These are phyloP conservation scores for Spathaspora passalidarum DNA, from an alignment of 805 yeast genomes.

Conservation along the genomic window DNA sequence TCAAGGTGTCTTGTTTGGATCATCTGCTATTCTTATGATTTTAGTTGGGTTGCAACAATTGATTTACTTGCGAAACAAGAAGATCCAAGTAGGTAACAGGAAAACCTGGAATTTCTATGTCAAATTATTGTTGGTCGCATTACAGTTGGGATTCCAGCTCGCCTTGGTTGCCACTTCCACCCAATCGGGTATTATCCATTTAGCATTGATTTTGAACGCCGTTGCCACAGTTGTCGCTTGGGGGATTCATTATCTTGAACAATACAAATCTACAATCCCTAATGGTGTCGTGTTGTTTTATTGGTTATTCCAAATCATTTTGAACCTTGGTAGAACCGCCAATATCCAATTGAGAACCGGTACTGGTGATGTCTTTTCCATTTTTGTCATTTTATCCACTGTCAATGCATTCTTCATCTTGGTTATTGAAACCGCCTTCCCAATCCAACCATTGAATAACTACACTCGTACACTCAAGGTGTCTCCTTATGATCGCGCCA, in stretches of 20 bases:
- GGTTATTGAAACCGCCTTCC: conserved; percentile 41
- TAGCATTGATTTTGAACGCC: conserved; percentile 26
- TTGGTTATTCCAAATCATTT: conserved; percentile 62
- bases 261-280: conserved; percentile 61
- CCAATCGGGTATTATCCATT: conserved; percentile 20
- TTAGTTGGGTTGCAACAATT: conserved; percentile 40
- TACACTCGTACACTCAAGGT: conserved; percentile 12
- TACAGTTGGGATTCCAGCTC: conserved; percentile 38
- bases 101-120: conserved; percentile 37
- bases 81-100: conserved; percentile 24
- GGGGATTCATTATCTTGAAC: conserved; percentile 67
- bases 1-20: conserved; percentile 48
- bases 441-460: conserved; percentile 23
- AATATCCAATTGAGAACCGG: conserved; percentile 38
- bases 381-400: conserved; percentile 28
- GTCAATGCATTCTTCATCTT: conserved; percentile 42
- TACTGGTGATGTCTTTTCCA: conserved; percentile 16
- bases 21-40: conserved; percentile 41
- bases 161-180: conserved; percentile 14
- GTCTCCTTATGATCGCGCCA: conserved; percentile 54
- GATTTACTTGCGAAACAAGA: conserved; percentile 24
- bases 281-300: conserved; percentile 66
- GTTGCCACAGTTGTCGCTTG: conserved; percentile 50
- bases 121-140: conserved; percentile 37
- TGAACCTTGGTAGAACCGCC: conserved; percentile 44